Evolutionary conservation across 2,329 filamentous ascomycete species (phyloP).

Genomic region (Sarocladium kiliense): DNA sequence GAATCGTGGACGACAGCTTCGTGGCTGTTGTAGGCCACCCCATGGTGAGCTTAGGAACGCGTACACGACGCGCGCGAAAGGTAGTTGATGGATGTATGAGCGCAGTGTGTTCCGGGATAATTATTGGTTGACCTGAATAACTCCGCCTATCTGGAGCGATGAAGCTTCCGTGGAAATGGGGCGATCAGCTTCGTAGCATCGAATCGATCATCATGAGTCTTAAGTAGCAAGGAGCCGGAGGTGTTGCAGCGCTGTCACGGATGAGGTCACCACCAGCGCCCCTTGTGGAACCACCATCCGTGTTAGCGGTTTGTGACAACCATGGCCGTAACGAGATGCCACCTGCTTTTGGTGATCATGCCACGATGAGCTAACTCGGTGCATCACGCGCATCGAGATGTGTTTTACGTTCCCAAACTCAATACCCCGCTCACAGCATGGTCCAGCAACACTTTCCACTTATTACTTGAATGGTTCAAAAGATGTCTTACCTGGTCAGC

Average conservation of each 20-base stretch:
- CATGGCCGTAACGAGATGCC: background rate
- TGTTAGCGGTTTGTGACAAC: background rate
- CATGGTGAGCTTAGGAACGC: background rate
- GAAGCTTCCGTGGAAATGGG: too few species aligned
- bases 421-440: too few species aligned
- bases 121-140: too few species aligned
- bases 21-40: background rate
- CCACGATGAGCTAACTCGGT: too few species aligned
- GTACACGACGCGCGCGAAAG: background rate
- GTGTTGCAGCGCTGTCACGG: background rate
- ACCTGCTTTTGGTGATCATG: background rate
- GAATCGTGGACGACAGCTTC: constrained; percentile 1
- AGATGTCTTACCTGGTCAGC: too few species aligned
- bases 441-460: too few species aligned
- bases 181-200: too few species aligned
- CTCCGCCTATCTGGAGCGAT: too few species aligned
- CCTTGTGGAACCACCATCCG: background rate
- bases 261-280: constrained; percentile 2
- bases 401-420: too few species aligned
- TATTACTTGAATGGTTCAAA: too few species aligned
- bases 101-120: too few species aligned
- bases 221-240: background rate
- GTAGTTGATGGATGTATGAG: background rate
- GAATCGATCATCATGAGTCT: background rate
- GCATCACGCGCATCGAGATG: too few species aligned